These are phyloP conservation scores for Spergularia bocconei DNA, from an alignment of 148 eudicot genomes.

Conservation along the genomic window DNA sequence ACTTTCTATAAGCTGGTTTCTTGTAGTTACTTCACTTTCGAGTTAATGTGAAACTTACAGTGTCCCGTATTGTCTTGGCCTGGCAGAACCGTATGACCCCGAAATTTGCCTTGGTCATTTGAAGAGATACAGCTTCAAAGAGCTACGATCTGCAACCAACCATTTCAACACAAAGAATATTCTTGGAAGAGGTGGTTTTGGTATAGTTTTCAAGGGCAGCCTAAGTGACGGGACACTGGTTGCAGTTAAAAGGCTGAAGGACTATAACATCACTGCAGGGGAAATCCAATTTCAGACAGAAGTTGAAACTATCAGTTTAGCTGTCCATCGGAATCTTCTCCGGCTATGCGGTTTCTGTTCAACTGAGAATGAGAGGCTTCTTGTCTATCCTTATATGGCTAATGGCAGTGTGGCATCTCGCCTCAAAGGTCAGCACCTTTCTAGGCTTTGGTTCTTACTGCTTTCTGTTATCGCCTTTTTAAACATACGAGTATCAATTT, in stretches of 20 bases:
- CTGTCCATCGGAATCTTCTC: constrained; percentile 82
- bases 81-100: constrained; percentile 82
- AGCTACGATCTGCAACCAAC: constrained; percentile 74
- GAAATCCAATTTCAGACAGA: constrained; percentile 90
- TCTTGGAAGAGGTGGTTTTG: constrained; percentile 86
- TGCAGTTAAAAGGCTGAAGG: constrained; percentile 87
- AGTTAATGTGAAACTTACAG: not conserved
- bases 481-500: not conserved
- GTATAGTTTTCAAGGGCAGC: constrained; percentile 76
- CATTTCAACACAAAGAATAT: constrained; percentile 78
- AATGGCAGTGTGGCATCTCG: constrained; percentile 94
- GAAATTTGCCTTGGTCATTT: constrained; percentile 85
- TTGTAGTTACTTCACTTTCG: not conserved
- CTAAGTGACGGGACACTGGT: constrained; percentile 69
- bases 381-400: constrained; percentile 81
- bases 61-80: constrained; percentile 14
- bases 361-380: constrained; percentile 77
- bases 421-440: constrained; percentile 58
- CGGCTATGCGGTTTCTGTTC: constrained; percentile 83
- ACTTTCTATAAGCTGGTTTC: no score
- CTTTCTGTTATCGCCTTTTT: not conserved
- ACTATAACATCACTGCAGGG: constrained; percentile 62
- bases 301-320: constrained; percentile 84
- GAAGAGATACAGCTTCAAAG: constrained; percentile 74
- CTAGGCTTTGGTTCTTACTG: not conserved